phyloP scores from a whole-genome alignment of 805 yeast genomes.

The Kurtzmaniella fragi region DNA sequence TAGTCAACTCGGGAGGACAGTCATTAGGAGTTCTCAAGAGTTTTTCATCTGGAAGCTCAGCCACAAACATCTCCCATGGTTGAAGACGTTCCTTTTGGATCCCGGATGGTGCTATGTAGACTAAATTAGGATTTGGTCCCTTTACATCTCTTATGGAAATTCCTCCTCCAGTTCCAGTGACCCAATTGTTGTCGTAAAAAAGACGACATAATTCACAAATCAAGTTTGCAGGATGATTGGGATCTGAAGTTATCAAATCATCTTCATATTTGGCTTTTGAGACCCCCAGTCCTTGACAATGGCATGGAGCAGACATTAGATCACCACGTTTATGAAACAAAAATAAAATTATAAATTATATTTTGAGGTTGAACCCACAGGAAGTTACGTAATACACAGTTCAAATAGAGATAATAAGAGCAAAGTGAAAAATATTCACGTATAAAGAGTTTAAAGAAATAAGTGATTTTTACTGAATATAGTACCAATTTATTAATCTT shows the following conservation, averaged over 20 bases:
- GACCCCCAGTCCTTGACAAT: conserved; percentile 2
- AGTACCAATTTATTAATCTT: too few species aligned
- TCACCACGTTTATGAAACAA: too few species aligned
- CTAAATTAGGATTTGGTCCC: conserved; percentile 38
- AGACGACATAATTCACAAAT: conserved; percentile 76
- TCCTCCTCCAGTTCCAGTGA: conserved; percentile 96
- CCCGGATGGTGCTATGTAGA: conserved; percentile 91
- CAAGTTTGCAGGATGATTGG: conserved; percentile 74
- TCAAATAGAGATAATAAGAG: too few species aligned
- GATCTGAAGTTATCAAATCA: conserved; percentile 37
- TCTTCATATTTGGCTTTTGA: conserved; percentile 12
- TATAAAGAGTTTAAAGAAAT: too few species aligned
- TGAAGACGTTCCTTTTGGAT: conserved; percentile 87
- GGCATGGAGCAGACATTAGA: conserved; percentile 13
- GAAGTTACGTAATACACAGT: too few species aligned
- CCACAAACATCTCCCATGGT: conserved; percentile 78
- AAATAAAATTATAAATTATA: too few species aligned
- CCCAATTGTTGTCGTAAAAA: conserved; percentile 83
- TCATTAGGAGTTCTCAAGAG: conserved; percentile 57
- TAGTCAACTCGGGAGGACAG: conserved; percentile 32
- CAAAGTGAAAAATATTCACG: too few species aligned
- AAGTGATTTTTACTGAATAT: too few species aligned
- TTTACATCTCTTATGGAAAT: conserved; percentile 62
- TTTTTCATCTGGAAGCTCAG: conserved; percentile 47
- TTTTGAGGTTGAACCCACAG: too few species aligned